Evolutionary conservation across 805 yeast species (phyloP).

Genomic region (Candida vartiovaarae): DNA sequence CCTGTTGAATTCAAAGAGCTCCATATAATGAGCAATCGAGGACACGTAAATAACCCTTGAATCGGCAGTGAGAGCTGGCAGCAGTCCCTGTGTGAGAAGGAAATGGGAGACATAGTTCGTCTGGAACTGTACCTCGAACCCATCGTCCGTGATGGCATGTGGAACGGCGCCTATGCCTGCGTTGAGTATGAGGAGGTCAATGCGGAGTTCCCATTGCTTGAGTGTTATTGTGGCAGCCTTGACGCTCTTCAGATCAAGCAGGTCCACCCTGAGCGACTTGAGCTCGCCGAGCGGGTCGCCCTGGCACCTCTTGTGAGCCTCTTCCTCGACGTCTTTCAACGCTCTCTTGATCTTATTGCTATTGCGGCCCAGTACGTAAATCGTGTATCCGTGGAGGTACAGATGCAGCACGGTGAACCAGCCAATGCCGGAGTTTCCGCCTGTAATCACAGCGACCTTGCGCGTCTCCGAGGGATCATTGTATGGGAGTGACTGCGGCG

Average conservation of each 20-base stretch:
- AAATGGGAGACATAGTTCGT: slow-evolving; percentile 75
- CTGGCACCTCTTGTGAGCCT: slow-evolving; percentile 34
- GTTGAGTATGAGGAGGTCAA: slow-evolving; percentile 65
- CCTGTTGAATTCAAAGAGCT: slow-evolving; percentile 35
- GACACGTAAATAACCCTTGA: slow-evolving; percentile 40
- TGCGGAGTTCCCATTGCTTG: slow-evolving; percentile 34
- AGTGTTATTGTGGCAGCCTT: slow-evolving; percentile 43
- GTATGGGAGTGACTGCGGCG: slow-evolving; percentile 52
- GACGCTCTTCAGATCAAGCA: slow-evolving; percentile 36
- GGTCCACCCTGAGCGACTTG: slow-evolving; percentile 46
- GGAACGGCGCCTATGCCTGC: slow-evolving; percentile 84
- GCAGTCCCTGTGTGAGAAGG: slow-evolving; percentile 52
- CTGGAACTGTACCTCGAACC: slow-evolving; percentile 74
- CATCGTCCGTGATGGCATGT: slow-evolving; percentile 52
- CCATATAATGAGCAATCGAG: slow-evolving; percentile 50
- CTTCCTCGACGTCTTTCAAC: slow-evolving; percentile 44
- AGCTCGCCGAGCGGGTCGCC: slow-evolving; percentile 41
- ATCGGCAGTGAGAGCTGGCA: slow-evolving; percentile 35
- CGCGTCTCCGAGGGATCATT: slow-evolving; percentile 46
- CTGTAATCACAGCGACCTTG: slow-evolving; percentile 67
- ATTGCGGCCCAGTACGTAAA: slow-evolving; percentile 71
- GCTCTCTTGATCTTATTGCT: slow-evolving; percentile 48
- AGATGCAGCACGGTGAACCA: slow-evolving; percentile 69
- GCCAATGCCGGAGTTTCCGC: slow-evolving; percentile 80
- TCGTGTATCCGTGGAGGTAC: slow-evolving; percentile 69